phyloP scores from a whole-genome alignment of 306 rosid genomes.

The Casuarina cunninghamiana region DNA sequence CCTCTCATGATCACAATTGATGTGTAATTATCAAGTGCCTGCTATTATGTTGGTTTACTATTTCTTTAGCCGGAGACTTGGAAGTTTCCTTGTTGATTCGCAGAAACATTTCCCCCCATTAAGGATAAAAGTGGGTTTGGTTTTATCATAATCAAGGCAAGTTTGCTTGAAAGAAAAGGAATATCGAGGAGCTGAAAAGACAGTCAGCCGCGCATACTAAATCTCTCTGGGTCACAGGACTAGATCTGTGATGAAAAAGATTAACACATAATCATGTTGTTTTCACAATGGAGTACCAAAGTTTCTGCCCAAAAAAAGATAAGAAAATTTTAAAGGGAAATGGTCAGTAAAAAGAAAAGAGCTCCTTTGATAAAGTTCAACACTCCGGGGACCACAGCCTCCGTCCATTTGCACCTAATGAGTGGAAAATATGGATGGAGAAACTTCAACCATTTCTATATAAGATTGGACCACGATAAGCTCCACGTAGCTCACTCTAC shows the following conservation, averaged over 20 bases:
- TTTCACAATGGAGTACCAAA: constrained; percentile 14
- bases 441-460: constrained; percentile 32
- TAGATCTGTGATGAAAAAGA: constrained; percentile 21
- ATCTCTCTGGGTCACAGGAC: constrained; percentile 14
- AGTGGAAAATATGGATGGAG: constrained; percentile 30
- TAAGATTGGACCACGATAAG: constrained; percentile 25
- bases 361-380: constrained; percentile 24
- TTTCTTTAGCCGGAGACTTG: too few relatives aligned
- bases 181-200: background rate
- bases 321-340: background rate
- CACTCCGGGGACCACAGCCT: constrained; percentile 55
- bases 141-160: too few relatives aligned
- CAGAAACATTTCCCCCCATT: too few relatives aligned
- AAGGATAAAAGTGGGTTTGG: too few relatives aligned
- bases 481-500: constrained; percentile 1
- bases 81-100: too few relatives aligned
- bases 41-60: too few relatives aligned
- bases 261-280: constrained; percentile 28
- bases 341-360: constrained; percentile 17
- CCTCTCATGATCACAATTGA: background rate
- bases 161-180: too few relatives aligned
- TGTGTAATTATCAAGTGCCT: too few relatives aligned
- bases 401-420: constrained; percentile 53
- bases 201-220: constrained; percentile 16
- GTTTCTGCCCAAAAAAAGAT: background rate